phyloP scores from a whole-genome alignment of 306 rosid genomes.

The Sesbania bispinosa region DNA sequence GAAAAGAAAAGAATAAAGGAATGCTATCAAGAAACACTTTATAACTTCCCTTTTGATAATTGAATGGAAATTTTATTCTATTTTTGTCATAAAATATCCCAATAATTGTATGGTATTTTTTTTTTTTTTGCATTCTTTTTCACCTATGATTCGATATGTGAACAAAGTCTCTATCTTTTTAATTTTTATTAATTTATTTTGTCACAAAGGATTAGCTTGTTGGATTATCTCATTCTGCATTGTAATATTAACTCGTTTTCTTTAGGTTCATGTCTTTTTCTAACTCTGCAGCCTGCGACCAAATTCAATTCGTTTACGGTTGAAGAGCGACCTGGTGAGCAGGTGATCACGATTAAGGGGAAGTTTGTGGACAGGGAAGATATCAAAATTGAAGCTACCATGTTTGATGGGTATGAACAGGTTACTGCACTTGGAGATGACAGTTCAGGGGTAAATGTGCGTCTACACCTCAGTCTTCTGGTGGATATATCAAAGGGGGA shows the following conservation, averaged over 20 bases:
- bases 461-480: slow-evolving; percentile 64
- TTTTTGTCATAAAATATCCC: background rate
- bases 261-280: background rate
- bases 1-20: too few relatives aligned
- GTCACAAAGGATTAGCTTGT: background rate
- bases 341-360: slow-evolving; percentile 58
- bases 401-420: slow-evolving; percentile 67
- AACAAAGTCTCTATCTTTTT: too few relatives aligned
- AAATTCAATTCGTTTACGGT: slow-evolving; percentile 59
- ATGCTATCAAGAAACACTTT: too few relatives aligned
- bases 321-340: slow-evolving; percentile 70
- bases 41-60: too few relatives aligned
- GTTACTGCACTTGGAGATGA: slow-evolving; percentile 58
- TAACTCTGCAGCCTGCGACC: slow-evolving; percentile 48
- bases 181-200: background rate
- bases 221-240: background rate
- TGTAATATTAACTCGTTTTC: background rate
- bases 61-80: too few relatives aligned
- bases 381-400: slow-evolving; percentile 68
- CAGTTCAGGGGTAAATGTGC: slow-evolving; percentile 44
- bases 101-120: background rate
- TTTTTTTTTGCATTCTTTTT: too few relatives aligned
- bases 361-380: slow-evolving; percentile 58
- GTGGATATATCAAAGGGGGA: slow-evolving; percentile 66
- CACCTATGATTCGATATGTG: background rate